These are phyloP conservation scores for Cytidiella melzeri DNA, from an alignment of 768 basidiomycete genomes.

Conservation along the genomic window DNA sequence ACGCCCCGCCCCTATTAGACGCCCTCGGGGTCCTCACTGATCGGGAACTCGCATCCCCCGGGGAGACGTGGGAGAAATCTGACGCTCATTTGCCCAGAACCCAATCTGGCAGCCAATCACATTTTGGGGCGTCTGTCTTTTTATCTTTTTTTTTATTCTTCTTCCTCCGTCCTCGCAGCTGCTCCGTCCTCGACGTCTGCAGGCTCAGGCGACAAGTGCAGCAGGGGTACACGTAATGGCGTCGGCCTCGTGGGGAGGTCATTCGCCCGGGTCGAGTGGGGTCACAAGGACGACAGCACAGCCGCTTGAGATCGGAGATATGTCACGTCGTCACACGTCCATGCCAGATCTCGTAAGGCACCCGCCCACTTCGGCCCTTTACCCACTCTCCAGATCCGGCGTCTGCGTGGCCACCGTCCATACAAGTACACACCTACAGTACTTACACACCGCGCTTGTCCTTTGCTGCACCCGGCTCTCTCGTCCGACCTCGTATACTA, in stretches of 20 bases:
- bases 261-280: slow-evolving; percentile 7
- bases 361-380: slow-evolving; percentile 8
- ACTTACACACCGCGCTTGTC: background rate
- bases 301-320: slow-evolving; percentile 11
- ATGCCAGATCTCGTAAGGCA: slow-evolving; percentile 8
- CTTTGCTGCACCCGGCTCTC: background rate
- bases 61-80: slow-evolving; percentile 9
- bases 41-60: slow-evolving; percentile 7
- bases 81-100: slow-evolving; percentile 5
- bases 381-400: slow-evolving; percentile 8
- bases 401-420: too few species aligned
- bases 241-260: slow-evolving; percentile 7
- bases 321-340: slow-evolving; percentile 1
- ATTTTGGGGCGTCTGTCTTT: slow-evolving; percentile 6
- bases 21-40: slow-evolving; percentile 8
- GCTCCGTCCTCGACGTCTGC: background rate
- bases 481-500: too few species aligned
- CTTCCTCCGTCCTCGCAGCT: background rate
- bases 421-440: too few species aligned
- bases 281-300: slow-evolving; percentile 7
- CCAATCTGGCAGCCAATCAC: slow-evolving; percentile 8
- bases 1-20: background rate
- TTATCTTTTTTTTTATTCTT: too few species aligned
- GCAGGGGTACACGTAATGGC: background rate
- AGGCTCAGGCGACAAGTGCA: too few species aligned